Conservation (phyloP, 345 rosid genomes). For the Stellera chamaejasme region DNA sequence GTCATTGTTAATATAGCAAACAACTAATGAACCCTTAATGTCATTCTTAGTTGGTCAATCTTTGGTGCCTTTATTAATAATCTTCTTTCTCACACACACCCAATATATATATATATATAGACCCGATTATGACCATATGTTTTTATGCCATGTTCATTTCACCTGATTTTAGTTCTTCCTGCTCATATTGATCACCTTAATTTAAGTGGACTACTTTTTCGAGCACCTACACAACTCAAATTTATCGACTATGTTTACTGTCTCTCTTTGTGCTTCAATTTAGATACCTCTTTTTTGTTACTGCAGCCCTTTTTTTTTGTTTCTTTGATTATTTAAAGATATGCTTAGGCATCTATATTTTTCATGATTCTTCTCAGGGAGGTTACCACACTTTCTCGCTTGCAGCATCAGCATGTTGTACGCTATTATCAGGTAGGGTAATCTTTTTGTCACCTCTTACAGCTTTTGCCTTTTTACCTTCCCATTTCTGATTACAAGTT, state of each 20-base stretch:
- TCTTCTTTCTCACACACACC: too few species aligned
- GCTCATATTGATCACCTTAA: not conserved
- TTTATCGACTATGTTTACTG: conserved; percentile 4
- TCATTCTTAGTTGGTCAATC: too few species aligned
- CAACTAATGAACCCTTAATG: too few species aligned
- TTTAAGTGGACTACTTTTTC: not conserved
- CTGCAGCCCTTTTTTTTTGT: conserved; percentile 1
- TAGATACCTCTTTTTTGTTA: not conserved
- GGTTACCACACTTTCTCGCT: conserved; percentile 93
- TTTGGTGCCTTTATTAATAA: too few species aligned
- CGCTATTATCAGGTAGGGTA: conserved; percentile 89
- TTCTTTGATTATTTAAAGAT: conserved; percentile 6
- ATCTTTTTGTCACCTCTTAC: conserved; percentile 7
- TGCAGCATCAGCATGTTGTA: conserved; percentile 98
- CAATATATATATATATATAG: too few species aligned
- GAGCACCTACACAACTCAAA: not conserved
- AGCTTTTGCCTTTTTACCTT: conserved; percentile 10
- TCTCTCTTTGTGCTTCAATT: conserved; percentile 7
- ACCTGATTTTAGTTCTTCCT: not conserved
- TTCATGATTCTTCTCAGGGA: conserved; percentile 49
- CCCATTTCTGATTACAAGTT: too few species aligned
- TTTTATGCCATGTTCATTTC: not conserved
- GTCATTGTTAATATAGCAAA: too few species aligned
- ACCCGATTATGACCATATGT: too few species aligned
- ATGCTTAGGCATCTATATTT: conserved; percentile 15